Evolutionary conservation across 1,139 yeast genomes (phyloP), one percentile per base, ranked within the genome.

Genomic region (Yamadazyma sp.): DNA sequence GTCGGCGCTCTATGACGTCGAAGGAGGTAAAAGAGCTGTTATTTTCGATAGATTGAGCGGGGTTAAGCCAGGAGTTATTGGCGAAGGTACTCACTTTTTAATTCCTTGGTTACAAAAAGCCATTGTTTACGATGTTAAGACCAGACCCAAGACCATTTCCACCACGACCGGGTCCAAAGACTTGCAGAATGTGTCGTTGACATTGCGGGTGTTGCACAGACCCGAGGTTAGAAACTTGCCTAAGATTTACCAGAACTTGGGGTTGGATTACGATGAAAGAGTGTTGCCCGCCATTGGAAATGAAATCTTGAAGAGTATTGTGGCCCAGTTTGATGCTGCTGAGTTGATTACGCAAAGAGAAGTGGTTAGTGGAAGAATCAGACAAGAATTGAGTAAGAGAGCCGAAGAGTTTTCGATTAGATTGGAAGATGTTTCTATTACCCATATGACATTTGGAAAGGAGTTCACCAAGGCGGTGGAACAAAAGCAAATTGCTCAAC

Each of bases 391-490:
- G 51, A 77, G 87, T 41, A 73, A 76, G 53, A 79, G 98, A 58
- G 96, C 97, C 13, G 65, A 67, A 44, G 97, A 92, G 64, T 94
- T 94, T 69, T 79, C 86, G 62, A 90, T 94, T 57, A 84, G 77
- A 59, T 76, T 94, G 53, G 99, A 94, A 65, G 99, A 94, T 64
- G 98, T 94, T 35, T 87, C 97, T 21, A 94, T 94, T 50, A 94
- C 99, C 16, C 98, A 94, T 67, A 84, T 94, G 90, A 87, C 97
- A 1, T 94, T 94, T 62, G 98, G 98, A 40, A 79, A 78, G 51
- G 99, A 94, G 59, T 94, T 94, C 70, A 94, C 99, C 42, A 90
- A 88, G 66, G 97, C 98, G 17, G 98, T 92, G 42, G 99, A 94
- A 68, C 96, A 88, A 69, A 94, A 94, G 67, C 98, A 94, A 66